Percentiles rank a stretch among this genome's conserved stretches.
Conservation (phyloP, 2,329 filamentous ascomycete genomes). For the Aspergillus ochraceoroseus region DNA sequence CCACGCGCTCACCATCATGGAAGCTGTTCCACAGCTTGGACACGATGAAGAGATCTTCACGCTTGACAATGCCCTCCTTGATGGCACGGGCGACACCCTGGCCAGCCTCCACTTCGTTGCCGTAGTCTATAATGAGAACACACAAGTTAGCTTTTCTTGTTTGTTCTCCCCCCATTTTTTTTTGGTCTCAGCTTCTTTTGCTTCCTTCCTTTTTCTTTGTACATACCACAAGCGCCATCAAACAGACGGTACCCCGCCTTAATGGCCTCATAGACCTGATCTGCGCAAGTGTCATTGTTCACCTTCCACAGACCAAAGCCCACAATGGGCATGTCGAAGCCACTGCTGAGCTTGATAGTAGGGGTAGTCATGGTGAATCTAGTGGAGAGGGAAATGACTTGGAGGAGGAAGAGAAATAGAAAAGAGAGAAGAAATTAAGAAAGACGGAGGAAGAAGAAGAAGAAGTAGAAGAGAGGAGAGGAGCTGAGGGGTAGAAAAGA, state of each 20-base stretch:
- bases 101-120: constrained; percentile 73
- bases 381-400: constrained; percentile 2
- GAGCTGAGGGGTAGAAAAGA: constrained; percentile 3
- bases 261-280: constrained; percentile 70
- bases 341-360: constrained; percentile 25
- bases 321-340: constrained; percentile 41
- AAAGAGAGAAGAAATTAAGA: constrained; percentile 11
- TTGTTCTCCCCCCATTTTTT: too few relatives aligned
- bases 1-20: constrained; percentile 73
- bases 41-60: constrained; percentile 84
- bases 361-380: constrained; percentile 16
- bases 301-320: constrained; percentile 70
- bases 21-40: constrained; percentile 93
- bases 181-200: too few relatives aligned
- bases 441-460: constrained; percentile 14
- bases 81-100: constrained; percentile 74
- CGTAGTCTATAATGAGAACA: constrained; percentile 63
- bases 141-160: too few relatives aligned
- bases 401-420: constrained; percentile 3
- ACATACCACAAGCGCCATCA: constrained; percentile 55
- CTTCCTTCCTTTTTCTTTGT: not conserved
- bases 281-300: constrained; percentile 64
- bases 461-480: too few relatives aligned
- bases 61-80: constrained; percentile 73
- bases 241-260: constrained; percentile 58